A percentile compares a stretch with the other conserved stretches of the same genome.
phyloP scores from a whole-genome alignment of 768 basidiomycete genomes.

The Piloderma croceum region DNA sequence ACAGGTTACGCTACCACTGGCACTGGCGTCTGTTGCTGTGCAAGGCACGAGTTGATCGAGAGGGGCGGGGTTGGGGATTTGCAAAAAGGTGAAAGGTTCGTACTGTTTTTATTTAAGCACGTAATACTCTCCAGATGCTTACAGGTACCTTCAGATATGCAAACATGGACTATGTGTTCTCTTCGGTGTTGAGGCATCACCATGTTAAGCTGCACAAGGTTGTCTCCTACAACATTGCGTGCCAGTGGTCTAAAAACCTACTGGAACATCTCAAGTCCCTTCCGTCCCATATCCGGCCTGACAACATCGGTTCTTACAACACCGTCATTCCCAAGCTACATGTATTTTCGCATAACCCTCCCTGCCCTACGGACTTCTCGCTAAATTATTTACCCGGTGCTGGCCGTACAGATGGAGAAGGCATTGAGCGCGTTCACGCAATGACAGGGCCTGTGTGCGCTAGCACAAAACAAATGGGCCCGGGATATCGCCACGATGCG shows the following conservation, averaged over 20 bases:
- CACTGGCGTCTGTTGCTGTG: constrained; percentile 9
- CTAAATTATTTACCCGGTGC: constrained; percentile 22
- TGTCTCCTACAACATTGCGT: constrained; percentile 22
- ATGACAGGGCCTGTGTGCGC: constrained; percentile 19
- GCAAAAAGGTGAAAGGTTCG: constrained; percentile 21
- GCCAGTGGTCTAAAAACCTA: constrained; percentile 21
- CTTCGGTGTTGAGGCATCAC: constrained; percentile 1
- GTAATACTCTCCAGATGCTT: background rate
- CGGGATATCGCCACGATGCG: constrained; percentile 18
- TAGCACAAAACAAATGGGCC: constrained; percentile 34
- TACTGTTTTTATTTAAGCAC: background rate
- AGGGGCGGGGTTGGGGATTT: constrained; percentile 19
- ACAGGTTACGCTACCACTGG: background rate
- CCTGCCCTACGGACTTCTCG: constrained; percentile 19
- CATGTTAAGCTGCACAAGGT: background rate
- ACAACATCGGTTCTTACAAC: constrained; percentile 2
- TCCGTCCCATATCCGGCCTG: background rate
- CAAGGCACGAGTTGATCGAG: constrained; percentile 17
- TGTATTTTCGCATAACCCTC: constrained; percentile 17
- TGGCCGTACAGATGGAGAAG: constrained; percentile 32
- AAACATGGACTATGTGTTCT: constrained; percentile 12
- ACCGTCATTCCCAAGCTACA: constrained; percentile 31
- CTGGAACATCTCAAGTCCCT: constrained; percentile 4
- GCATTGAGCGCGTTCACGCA: constrained; percentile 27
- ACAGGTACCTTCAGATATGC: constrained; percentile 15